Conservation (phyloP, 2,329 filamentous ascomycete genomes). For the Pestalotiopsis fici region DNA sequence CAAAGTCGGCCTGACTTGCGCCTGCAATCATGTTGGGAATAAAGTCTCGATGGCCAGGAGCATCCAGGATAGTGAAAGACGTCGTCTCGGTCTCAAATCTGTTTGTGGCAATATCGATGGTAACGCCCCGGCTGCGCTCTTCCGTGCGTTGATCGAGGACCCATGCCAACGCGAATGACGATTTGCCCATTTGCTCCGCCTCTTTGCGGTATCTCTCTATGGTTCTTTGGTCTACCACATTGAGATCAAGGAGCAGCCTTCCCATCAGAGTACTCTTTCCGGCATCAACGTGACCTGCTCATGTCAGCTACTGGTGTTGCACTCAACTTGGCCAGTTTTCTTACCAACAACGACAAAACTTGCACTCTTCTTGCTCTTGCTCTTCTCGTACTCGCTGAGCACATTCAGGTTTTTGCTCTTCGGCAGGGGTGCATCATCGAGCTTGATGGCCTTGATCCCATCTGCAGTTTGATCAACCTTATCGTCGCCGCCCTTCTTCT, state of each 20-base stretch:
- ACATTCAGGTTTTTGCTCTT: conserved; percentile 85
- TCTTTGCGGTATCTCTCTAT: conserved; percentile 87
- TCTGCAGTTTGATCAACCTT: conserved; percentile 33
- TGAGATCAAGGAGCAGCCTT: conserved; percentile 83
- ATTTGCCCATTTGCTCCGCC: conserved; percentile 88
- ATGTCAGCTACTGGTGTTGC: not conserved
- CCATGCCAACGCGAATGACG: conserved; percentile 96
- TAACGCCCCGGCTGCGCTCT: conserved; percentile 86
- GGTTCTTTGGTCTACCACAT: conserved; percentile 84
- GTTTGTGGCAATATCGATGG: conserved; percentile 94
- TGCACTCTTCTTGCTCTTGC: conserved; percentile 74
- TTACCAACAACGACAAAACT: conserved; percentile 92
- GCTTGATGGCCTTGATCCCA: conserved; percentile 39
- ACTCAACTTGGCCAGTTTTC: conserved; percentile 22
- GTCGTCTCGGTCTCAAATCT: conserved; percentile 89
- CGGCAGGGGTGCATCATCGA: conserved; percentile 56
- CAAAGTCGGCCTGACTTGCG: conserved; percentile 93
- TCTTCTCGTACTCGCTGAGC: conserved; percentile 74
- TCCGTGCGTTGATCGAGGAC: conserved; percentile 91
- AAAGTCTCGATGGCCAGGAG: conserved; percentile 92
- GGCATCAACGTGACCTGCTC: conserved; percentile 88
- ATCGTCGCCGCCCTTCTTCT: conserved; percentile 39
- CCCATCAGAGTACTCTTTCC: conserved; percentile 99
- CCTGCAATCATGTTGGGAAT: conserved; percentile 99
- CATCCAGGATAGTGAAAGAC: conserved; percentile 90